A percentile compares a stretch with the other conserved stretches of the same genome.
Conservation (phyloP, 2,329 filamentous ascomycete genomes). For the Stagonosporopsis vannaccii region DNA sequence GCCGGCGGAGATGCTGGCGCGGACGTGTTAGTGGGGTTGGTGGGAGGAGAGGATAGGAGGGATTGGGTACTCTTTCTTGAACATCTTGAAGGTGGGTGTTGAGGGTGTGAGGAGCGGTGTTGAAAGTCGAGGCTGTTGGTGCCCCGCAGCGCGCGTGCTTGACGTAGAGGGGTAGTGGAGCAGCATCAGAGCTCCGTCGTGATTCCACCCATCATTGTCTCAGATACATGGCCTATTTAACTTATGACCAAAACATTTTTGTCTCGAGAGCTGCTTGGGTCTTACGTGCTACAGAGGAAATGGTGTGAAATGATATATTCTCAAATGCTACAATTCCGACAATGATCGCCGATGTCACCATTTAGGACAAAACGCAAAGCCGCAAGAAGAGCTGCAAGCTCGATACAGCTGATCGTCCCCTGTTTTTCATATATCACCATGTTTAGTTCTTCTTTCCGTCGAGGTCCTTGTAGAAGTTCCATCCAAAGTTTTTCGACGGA, state of each 20-base stretch:
- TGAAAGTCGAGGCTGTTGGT: slow-evolving; percentile 13
- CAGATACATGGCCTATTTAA: background rate
- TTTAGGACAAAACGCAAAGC: background rate
- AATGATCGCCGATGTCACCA: background rate
- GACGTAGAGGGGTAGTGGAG: slow-evolving; percentile 14
- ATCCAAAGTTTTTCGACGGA: slow-evolving; percentile 62
- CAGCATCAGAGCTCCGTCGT: background rate
- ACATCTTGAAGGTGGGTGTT: slow-evolving; percentile 36
- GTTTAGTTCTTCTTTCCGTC: slow-evolving; percentile 55
- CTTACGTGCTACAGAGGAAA: background rate
- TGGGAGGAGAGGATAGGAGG: background rate
- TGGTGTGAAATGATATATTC: background rate
- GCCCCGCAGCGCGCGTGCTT: slow-evolving; percentile 14
- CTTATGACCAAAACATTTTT: background rate
- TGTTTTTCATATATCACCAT: background rate
- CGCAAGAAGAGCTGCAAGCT: background rate
- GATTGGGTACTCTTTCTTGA: slow-evolving; percentile 45
- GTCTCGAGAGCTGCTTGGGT: background rate
- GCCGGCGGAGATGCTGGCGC: slow-evolving; percentile 71
- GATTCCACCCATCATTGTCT: background rate
- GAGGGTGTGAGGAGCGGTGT: background rate
- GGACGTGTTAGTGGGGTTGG: slow-evolving; percentile 65
- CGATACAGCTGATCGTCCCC: background rate
- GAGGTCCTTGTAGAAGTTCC: slow-evolving; percentile 65
- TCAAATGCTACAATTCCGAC: background rate